Evolutionary conservation across 495 filamentous ascomycete species (phyloP).

Genomic region (Tuber brumale): DNA sequence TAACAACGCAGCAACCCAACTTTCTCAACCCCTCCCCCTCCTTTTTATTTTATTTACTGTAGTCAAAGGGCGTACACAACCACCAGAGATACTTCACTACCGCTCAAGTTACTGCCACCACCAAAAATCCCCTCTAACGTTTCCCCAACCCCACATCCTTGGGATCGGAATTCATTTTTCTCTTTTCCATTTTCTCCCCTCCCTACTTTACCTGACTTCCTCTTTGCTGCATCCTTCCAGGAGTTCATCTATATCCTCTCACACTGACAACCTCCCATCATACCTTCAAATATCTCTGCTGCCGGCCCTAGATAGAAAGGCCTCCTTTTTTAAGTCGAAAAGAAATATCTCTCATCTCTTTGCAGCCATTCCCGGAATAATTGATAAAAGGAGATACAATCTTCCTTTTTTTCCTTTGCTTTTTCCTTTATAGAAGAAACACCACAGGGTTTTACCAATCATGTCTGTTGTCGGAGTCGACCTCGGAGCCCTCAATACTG

Average conservation of each 20-base stretch:
- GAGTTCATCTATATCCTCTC: neutral
- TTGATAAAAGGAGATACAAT: slow-evolving; percentile 1
- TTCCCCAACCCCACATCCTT: neutral
- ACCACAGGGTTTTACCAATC: slow-evolving; percentile 38
- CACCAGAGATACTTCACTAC: neutral
- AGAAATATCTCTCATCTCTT: neutral
- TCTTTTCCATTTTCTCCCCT: neutral
- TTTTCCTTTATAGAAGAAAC: slow-evolving; percentile 10
- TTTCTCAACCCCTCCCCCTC: slow-evolving; percentile 33
- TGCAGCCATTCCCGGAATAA: neutral
- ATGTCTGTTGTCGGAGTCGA: slow-evolving; percentile 85
- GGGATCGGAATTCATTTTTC: neutral
- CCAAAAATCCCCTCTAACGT: neutral
- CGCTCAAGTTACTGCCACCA: neutral
- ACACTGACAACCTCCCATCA: neutral
- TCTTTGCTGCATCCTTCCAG: neutral
- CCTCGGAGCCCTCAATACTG: slow-evolving; percentile 94
- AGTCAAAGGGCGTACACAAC: neutral
- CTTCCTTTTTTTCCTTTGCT: neutral
- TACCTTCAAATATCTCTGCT: neutral
- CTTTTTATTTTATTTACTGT: neutral
- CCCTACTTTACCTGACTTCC: slow-evolving; percentile 1
- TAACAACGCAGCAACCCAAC: slow-evolving; percentile 34
- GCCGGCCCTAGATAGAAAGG: neutral
- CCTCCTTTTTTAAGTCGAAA: neutral